Conservation (phyloP, 495 filamentous ascomycete genomes). For the Xylaria telfairii region DNA sequence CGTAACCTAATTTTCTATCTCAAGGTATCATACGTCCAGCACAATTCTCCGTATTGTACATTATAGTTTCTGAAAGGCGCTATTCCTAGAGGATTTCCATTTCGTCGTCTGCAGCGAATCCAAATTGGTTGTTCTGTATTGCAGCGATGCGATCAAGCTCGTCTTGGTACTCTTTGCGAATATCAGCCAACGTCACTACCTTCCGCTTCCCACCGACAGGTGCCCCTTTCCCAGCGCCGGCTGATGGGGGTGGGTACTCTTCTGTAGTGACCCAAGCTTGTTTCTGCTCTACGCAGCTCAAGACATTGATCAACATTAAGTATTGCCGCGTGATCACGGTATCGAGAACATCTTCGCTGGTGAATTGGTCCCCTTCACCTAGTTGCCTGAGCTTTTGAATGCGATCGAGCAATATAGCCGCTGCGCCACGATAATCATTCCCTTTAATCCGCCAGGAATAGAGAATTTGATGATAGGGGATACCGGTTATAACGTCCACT, state of each 20-base stretch:
- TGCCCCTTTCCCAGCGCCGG: slow-evolving; percentile 12
- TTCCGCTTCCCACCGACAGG: slow-evolving; percentile 49
- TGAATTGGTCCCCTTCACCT: slow-evolving; percentile 53
- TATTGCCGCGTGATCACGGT: slow-evolving; percentile 72
- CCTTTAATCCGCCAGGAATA: slow-evolving; percentile 87
- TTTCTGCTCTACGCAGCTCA: slow-evolving; percentile 80
- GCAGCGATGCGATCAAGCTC: slow-evolving; percentile 80
- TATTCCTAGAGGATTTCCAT: slow-evolving; percentile 51
- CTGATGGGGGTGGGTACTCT: slow-evolving; percentile 32
- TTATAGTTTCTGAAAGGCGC: slow-evolving; percentile 18
- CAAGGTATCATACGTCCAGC: slow-evolving; percentile 44
- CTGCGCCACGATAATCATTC: slow-evolving; percentile 86
- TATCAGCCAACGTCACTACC: slow-evolving; percentile 81
- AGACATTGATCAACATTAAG: slow-evolving; percentile 82
- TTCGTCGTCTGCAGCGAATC: slow-evolving; percentile 52
- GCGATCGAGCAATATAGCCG: slow-evolving; percentile 73
- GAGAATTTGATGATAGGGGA: slow-evolving; percentile 79
- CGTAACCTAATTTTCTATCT: slow-evolving; percentile 24
- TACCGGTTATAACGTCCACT: slow-evolving; percentile 61
- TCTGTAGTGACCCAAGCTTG: slow-evolving; percentile 74
- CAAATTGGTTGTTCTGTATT: slow-evolving; percentile 65
- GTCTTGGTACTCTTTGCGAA: slow-evolving; percentile 82
- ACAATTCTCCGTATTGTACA: slow-evolving; percentile 37
- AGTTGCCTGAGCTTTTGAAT: slow-evolving; percentile 56
- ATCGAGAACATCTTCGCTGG: slow-evolving; percentile 58